Base-by-base conservation (phyloP, 306 rosid species). In the Casuarina glauca region DNA sequence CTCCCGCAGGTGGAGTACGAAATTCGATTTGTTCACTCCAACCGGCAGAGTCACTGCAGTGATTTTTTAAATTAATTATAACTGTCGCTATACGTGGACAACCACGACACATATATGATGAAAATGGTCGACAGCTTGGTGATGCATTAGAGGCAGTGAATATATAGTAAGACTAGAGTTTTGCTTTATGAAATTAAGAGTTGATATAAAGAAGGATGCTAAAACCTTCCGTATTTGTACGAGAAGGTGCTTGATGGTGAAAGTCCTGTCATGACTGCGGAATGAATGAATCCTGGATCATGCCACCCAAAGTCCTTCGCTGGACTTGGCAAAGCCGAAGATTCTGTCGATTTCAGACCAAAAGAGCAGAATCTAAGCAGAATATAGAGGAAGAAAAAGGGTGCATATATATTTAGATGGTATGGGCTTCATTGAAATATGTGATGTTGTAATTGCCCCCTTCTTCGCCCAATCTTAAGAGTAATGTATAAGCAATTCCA, bases 251-350 rank as follows among this genome's bases (percentile, higher is more conserved):
- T 82, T 75, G 89, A 92, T 85, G 98, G 97, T 13, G 74, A 67
- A 57, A 94, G 95, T 68, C 86, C 95, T n/a, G 86, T 87, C 92
- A 94, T 90, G 50, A 90, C 74, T 76, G 90, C 97, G 19, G 98
- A 84, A 76, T 94, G 98, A 61, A 94, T 90, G 89, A 67, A 92
- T 57, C 97, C 98, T 1, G 97, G 98, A 54, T 94, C 93, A 89
- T 94, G 98, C 98, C 98, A 94, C 32, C 98, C 97, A 38, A 94
- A 94, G 70, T 94, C 97, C 74, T 82, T 89, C 11, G 98, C 98
- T 80, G 98, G 98, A 82, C 97, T 94, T 6, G 80, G 78, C 20
- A 39, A 0, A 2, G 0, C 9, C 53, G 87, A 74, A 79, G 32
- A 26, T 26, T 71, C 98, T 93, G 72, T 80, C 8, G 75, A 75